Conservation (phyloP, 2,329 filamentous ascomycete genomes). For the Penicillium oxalicum region DNA sequence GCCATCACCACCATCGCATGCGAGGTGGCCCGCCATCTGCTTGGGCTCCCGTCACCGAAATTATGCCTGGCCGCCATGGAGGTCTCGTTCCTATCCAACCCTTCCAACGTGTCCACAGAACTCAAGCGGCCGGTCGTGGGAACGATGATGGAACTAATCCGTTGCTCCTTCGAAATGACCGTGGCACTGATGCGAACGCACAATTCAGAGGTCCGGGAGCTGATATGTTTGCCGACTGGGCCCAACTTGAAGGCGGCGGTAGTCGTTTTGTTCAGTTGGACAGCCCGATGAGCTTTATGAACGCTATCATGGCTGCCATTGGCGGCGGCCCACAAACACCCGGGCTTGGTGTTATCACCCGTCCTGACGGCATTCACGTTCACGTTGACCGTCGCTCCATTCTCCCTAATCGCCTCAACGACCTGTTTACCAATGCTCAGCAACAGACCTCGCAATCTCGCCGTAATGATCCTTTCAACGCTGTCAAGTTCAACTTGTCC, state of each 20-base stretch:
- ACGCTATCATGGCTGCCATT: constrained; percentile 53
- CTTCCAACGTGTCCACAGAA: constrained; percentile 41
- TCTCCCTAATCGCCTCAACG: constrained; percentile 51
- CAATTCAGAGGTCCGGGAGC: constrained; percentile 33
- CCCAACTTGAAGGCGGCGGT: constrained; percentile 46
- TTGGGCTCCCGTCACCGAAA: constrained; percentile 58
- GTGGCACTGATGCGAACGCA: constrained; percentile 25
- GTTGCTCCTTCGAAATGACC: constrained; percentile 62
- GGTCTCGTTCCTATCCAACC: constrained; percentile 37
- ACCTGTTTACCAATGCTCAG: constrained; percentile 35
- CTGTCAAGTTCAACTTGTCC: constrained; percentile 66
- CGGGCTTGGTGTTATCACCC: constrained; percentile 39
- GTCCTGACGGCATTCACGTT: constrained; percentile 49
- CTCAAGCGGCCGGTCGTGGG: constrained; percentile 46
- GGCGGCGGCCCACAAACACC: constrained; percentile 39
- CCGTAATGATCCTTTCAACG: constrained; percentile 54
- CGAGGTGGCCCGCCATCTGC: constrained; percentile 52
- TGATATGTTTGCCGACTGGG: constrained; percentile 48
- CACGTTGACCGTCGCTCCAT: constrained; percentile 49
- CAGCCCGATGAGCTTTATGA: constrained; percentile 52
- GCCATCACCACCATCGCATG: constrained; percentile 49
- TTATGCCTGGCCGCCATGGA: constrained; percentile 48
- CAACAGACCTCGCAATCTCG: constrained; percentile 27
- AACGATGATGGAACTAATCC: constrained; percentile 83
- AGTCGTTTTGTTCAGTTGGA: constrained; percentile 43